Base-by-base conservation (phyloP, 2,329 filamentous ascomycete species). In the Fusarium paranaense region DNA sequence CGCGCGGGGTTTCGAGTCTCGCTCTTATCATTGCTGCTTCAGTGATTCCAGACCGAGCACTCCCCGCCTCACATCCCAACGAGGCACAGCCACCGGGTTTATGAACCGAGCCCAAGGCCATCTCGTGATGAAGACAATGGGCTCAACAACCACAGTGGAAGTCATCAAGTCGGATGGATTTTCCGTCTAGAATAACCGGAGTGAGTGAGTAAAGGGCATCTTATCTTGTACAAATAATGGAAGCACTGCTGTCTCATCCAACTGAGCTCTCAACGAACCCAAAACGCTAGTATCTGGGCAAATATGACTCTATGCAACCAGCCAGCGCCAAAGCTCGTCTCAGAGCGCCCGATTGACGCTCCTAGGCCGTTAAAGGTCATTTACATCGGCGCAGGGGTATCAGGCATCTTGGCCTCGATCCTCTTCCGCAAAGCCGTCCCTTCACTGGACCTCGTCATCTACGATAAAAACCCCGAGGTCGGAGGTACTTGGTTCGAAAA, bases 401-500 rank as follows among this genome's bases (percentile, higher is more conserved):
- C 67, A 2, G 62, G 67, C 22, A 69, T 69, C 45, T 40, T 62
- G 16, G 67, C 32, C 16, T 59, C 67, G 16, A 66, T 69, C 18
- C 40, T 59, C 11, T 69, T 69, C 30, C 50, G 35, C 32, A 62
- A 69, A 22, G 42, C 30, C 22, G 47, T 67, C 10, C 64, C 63
- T 8, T 60, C 47, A 2, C 18, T 70, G 37, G 62, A 65, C 11
- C 50, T 66, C 3, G 59, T 59, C 27, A 67, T 70, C 22, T 69
- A 69, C 27, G 67, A 66, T 22, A 69, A 66, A 52, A 69, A 69
- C 45, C 35, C 67, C 13, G 63, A 69, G 18, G 30, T 69, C n/a
- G 62, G 62, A 8, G 67, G 67, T 6, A 69, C 63, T 11, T 69
- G 67, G 67, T 63, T 45, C 32, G 63, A 66, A 42, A 69, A 69